Conservation (phyloP, 208 protist genomes). For the Endotrypanum monterogeii region DNA sequence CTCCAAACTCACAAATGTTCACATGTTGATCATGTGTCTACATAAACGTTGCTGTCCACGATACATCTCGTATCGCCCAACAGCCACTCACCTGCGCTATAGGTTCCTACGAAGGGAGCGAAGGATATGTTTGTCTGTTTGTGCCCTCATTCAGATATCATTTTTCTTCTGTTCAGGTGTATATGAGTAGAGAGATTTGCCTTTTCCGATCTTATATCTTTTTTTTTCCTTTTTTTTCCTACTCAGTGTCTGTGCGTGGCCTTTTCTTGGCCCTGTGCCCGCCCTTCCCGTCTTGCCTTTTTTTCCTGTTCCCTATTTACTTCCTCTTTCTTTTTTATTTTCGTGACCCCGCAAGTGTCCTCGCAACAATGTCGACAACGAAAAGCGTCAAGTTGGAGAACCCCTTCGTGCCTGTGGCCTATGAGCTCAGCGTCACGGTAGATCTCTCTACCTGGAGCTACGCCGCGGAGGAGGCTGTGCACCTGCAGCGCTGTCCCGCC, state of each 20-base stretch:
- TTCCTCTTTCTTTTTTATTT: background rate
- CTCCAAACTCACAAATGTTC: background rate
- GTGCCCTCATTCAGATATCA: background rate
- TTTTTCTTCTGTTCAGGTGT: background rate
- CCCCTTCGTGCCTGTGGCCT: conserved; percentile 69
- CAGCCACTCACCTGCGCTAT: background rate
- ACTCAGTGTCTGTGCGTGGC: background rate
- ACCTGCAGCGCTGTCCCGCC: conserved; percentile 40
- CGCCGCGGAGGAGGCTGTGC: conserved; percentile 61
- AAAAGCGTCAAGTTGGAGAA: conserved; percentile 73
- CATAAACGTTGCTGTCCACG: background rate
- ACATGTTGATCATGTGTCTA: too few species aligned
- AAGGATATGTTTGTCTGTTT: too few species aligned
- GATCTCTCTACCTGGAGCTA: conserved; percentile 81
- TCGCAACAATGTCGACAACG: background rate
- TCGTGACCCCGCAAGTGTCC: background rate
- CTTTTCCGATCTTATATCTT: background rate
- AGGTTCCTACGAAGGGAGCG: background rate
- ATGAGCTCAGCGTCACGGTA: conserved; percentile 67
- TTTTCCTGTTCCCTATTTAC: background rate
- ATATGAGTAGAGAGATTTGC: background rate
- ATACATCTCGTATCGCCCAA: too few species aligned
- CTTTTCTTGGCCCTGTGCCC: background rate
- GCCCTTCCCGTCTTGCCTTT: background rate
- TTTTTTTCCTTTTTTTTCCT: background rate